Evolutionary conservation across 805 yeast genomes (phyloP).

Genomic region (Metschnikowia sp.): DNA sequence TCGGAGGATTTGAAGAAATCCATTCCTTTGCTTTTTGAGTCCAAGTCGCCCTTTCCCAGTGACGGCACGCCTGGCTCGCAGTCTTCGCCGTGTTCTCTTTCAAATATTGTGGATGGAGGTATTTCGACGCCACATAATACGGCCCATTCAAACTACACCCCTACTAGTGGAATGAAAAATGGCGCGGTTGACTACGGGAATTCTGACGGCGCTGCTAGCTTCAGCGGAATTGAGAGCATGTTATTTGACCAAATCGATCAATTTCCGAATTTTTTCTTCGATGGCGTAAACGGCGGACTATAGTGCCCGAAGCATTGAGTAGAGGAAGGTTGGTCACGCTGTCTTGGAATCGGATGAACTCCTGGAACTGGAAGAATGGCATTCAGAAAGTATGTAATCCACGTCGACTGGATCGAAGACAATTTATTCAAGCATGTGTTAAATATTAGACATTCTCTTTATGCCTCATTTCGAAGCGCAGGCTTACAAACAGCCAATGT

Average conservation of each 20-base stretch:
- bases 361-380: no score
- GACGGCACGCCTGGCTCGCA: not conserved
- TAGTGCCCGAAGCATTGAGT: not conserved
- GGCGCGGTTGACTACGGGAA: not conserved
- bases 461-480: no score
- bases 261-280: constrained; percentile 9
- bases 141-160: no score
- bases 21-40: not conserved
- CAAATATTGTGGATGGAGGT: not conserved
- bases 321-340: no score
- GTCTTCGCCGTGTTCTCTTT: not conserved
- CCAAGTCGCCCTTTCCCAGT: constrained; percentile 11
- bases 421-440: no score
- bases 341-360: no score
- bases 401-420: no score
- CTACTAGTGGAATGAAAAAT: not conserved
- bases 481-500: no score
- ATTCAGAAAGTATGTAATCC: no score
- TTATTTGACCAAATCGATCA: constrained; percentile 5
- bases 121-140: no score
- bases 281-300: not conserved
- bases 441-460: no score
- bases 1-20: constrained; percentile 3
- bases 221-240: not conserved
- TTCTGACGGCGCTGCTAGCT: not conserved